phyloP scores from a whole-genome alignment of 805 yeast species.

The Cyberlindnera saturnus region DNA sequence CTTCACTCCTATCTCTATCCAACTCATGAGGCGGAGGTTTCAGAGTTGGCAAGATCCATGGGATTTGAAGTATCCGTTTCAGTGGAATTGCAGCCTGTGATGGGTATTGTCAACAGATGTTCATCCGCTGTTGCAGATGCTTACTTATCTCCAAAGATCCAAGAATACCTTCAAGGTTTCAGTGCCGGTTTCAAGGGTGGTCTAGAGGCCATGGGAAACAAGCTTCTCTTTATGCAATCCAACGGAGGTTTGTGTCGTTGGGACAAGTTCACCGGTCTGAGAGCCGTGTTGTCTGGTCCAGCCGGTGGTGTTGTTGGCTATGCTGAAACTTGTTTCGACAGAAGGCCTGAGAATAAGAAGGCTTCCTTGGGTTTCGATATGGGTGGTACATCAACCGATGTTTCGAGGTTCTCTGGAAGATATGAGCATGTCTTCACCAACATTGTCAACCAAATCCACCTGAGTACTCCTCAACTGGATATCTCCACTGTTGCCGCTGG shows the following conservation, averaged over 20 bases:
- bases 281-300: conserved; percentile 51
- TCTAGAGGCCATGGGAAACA: conserved; percentile 32
- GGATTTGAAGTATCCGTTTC: conserved; percentile 65
- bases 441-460: conserved; percentile 33
- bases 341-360: conserved; percentile 32
- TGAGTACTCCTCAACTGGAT: conserved; percentile 34
- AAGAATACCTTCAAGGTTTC: conserved; percentile 31
- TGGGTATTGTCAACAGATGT: conserved; percentile 34
- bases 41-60: conserved; percentile 51
- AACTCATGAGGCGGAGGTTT: conserved; percentile 58
- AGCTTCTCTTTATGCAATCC: conserved; percentile 50
- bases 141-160: conserved; percentile 37
- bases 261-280: conserved; percentile 46
- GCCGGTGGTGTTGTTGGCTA: conserved; percentile 61
- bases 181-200: conserved; percentile 28
- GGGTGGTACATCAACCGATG: conserved; percentile 40
- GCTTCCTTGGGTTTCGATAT: conserved; percentile 38
- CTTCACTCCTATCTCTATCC: conserved; percentile 71
- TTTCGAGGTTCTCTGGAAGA: conserved; percentile 28
- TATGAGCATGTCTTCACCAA: conserved; percentile 27
- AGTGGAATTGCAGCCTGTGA: conserved; percentile 32
- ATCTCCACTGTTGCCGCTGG: conserved; percentile 34
- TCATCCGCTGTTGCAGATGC: conserved; percentile 38
- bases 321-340: conserved; percentile 45
- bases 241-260: conserved; percentile 53